These are phyloP conservation scores for Tricholoma matsutake DNA, from an alignment of 768 basidiomycete species.

Conservation along the genomic window DNA sequence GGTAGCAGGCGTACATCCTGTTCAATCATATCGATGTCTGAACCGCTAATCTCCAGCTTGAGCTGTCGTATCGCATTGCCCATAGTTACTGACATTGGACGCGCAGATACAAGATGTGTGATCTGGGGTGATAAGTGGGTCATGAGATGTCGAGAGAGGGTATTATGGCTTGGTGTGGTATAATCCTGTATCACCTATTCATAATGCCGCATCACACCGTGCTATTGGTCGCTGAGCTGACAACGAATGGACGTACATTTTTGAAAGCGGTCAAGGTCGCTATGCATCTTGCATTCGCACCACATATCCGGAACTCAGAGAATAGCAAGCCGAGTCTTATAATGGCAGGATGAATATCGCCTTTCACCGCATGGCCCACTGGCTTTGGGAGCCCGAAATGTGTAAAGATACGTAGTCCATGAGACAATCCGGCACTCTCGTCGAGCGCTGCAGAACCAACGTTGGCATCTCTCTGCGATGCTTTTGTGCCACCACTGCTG, in stretches of 20 bases:
- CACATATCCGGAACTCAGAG: slow-evolving; percentile 87
- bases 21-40: slow-evolving; percentile 92
- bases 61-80: slow-evolving; percentile 92
- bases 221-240: slow-evolving; percentile 1
- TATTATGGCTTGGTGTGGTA: slow-evolving; percentile 79
- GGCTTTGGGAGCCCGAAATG: slow-evolving; percentile 80
- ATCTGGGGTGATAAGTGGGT: slow-evolving; percentile 93
- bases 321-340: slow-evolving; percentile 86
- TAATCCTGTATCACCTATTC: slow-evolving; percentile 88
- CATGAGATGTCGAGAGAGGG: slow-evolving; percentile 88
- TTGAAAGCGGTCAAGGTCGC: slow-evolving; percentile 91
- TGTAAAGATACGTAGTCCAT: slow-evolving; percentile 79
- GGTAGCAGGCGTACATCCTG: slow-evolving; percentile 57
- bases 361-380: slow-evolving; percentile 54
- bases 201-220: slow-evolving; percentile 7
- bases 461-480: slow-evolving; percentile 24
- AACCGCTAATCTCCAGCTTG: slow-evolving; percentile 90
- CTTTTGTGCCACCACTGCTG: slow-evolving; percentile 16
- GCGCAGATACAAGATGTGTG: slow-evolving; percentile 79
- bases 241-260: slow-evolving; percentile 52
- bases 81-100: slow-evolving; percentile 92
- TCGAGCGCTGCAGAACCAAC: slow-evolving; percentile 20
- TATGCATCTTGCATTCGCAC: slow-evolving; percentile 94
- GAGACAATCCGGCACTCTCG: slow-evolving; percentile 41
- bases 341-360: slow-evolving; percentile 89